Evolutionary conservation across 2,329 filamentous ascomycete genomes (phyloP), one percentile per base, ranked within the genome.

Genomic region (Scedosporium boydii): DNA sequence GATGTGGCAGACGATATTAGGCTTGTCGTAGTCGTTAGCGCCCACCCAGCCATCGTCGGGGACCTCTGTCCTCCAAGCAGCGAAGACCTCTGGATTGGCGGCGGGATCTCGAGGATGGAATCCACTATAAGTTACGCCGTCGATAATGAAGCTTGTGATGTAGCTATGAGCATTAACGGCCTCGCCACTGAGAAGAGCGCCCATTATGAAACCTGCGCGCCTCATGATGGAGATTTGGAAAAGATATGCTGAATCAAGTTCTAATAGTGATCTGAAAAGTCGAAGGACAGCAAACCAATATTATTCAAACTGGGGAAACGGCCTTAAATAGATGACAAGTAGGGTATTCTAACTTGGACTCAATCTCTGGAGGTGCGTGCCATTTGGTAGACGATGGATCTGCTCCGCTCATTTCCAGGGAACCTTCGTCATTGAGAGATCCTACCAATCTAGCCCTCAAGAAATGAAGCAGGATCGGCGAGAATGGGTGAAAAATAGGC

Each of bases 1-100:
- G 63, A 74, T 74, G 70, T 80, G 77, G 69, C 80, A 82, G 68
- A 78, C 76, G 66, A 82, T 82, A 53, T 62, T 53, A 14, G 60
- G 53, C 14, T 18, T 46, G 18, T 12, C 55, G 12, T 58, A 58
- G 53, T 58, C 60, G 14, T 26, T 29, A 21, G 27, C 60, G n/a
- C 55, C 60, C 23, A 58, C 60, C 53, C 55, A 58, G 3, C 60
- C 53, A 41, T 58, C 60, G 23, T 58, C 60, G 6, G 41, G 18
- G 12, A 62, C 60, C 3, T 34, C 38, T 5, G 53, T 62, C 18
- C 41, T 29, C 60, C 60, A 62, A 6, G 60, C 55, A 5, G 53
- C 60, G 41, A 58, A 38, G 59, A 61, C n/a, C 3, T 55, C 59
- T 51, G 59, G 59, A 29, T 61, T 61, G 29, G 27, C 29, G 59